phyloP scores from a whole-genome alignment of 768 basidiomycete genomes.

The Saitozyma podzolica region DNA sequence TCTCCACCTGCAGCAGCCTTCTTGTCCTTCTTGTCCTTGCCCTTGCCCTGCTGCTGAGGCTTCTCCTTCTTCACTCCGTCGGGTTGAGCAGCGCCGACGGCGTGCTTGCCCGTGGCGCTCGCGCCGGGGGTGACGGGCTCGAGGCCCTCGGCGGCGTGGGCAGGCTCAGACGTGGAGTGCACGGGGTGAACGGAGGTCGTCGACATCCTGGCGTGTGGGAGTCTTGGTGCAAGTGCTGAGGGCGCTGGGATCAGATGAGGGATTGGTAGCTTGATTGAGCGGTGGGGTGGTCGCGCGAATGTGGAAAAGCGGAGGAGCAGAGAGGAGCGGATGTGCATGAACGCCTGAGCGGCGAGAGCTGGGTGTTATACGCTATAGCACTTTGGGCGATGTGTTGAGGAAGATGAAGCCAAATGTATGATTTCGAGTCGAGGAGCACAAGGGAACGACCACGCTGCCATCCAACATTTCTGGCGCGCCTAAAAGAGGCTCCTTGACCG shows the following conservation, averaged over 20 bases:
- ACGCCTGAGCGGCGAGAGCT: too few relatives aligned
- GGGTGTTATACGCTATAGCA: too few relatives aligned
- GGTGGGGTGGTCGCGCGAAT: too few relatives aligned
- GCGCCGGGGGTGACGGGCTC: constrained; percentile 24
- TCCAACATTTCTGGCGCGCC: too few relatives aligned
- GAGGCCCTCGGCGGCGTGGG: constrained; percentile 30
- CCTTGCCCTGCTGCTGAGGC: constrained; percentile 25
- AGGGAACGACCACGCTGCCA: too few relatives aligned
- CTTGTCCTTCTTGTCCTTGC: constrained; percentile 45
- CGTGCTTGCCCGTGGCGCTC: constrained; percentile 13
- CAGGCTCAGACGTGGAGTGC: constrained; percentile 42
- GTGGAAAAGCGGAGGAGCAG: too few relatives aligned
- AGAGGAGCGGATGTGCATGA: too few relatives aligned
- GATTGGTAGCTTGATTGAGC: too few relatives aligned
- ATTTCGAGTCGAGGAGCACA: too few relatives aligned
- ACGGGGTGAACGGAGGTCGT: constrained; percentile 49
- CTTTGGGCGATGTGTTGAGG: too few relatives aligned
- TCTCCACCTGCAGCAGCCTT: constrained; percentile 42
- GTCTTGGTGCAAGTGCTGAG: neutral
- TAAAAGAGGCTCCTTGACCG: too few relatives aligned
- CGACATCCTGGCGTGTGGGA: constrained; percentile 24
- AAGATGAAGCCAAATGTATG: too few relatives aligned
- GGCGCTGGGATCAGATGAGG: neutral
- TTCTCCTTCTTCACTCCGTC: constrained; percentile 7
- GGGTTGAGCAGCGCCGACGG: constrained; percentile 10